Evolutionary conservation across 768 basidiomycete genomes (phyloP).

Genomic region (Trametes elegans): DNA sequence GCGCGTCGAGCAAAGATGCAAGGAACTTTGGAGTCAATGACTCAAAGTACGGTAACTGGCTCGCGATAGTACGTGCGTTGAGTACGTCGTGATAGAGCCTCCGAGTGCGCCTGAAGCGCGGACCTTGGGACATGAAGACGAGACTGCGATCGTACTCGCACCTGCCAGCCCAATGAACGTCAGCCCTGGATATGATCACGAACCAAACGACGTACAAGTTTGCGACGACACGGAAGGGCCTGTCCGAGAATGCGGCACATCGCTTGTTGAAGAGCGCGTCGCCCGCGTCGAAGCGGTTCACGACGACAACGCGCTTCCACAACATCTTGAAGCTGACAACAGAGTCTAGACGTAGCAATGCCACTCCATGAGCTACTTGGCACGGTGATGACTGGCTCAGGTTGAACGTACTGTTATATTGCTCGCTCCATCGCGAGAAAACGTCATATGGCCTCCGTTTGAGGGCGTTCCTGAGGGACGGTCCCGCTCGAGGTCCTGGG

Average conservation of each 20-base stretch:
- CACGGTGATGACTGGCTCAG: background rate
- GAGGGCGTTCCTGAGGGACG: background rate
- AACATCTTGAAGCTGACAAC: background rate
- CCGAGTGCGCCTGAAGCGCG: background rate
- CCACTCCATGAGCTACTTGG: background rate
- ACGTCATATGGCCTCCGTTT: background rate
- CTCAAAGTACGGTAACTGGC: background rate
- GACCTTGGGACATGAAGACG: background rate
- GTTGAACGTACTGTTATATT: background rate
- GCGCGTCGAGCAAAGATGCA: background rate
- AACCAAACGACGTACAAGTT: background rate
- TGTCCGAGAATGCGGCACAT: background rate
- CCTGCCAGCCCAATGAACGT: background rate
- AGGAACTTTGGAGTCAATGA: background rate
- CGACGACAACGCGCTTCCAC: background rate
- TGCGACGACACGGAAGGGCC: background rate
- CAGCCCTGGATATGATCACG: background rate
- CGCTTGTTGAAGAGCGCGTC: background rate
- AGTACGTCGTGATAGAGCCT: background rate
- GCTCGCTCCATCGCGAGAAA: background rate
- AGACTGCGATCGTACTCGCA: background rate
- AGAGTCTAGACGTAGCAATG: background rate
- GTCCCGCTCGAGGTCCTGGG: no score
- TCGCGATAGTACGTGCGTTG: background rate
- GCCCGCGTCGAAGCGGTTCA: background rate